Conservation (phyloP, 2,329 filamentous ascomycete genomes). For the Domatiomyces globalis region DNA sequence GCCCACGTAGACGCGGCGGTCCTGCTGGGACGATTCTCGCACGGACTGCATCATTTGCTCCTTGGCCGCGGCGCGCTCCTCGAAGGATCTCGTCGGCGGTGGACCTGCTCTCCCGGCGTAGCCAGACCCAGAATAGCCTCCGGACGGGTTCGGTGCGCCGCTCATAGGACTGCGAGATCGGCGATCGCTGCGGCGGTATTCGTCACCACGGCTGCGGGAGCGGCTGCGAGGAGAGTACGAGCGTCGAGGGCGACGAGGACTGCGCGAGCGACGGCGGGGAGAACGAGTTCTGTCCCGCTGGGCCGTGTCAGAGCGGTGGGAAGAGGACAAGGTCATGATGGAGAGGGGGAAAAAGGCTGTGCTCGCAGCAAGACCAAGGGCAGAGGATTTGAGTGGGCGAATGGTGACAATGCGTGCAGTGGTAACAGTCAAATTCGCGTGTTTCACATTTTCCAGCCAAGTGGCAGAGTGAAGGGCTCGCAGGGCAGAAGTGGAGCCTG, state of each 20-base stretch:
- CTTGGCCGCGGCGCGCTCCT: slow-evolving; percentile 70
- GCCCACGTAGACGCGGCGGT: slow-evolving; percentile 97
- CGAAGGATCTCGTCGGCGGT: slow-evolving; percentile 57
- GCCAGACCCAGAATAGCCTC: slow-evolving; percentile 52
- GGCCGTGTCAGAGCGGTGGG: slow-evolving; percentile 21
- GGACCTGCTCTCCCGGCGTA: slow-evolving; percentile 45
- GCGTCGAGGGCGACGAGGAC: slow-evolving; percentile 60
- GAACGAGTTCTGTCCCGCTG: slow-evolving; percentile 67
- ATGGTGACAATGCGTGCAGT: not conserved
- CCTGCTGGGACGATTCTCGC: slow-evolving; percentile 89
- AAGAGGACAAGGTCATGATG: slow-evolving; percentile 7
- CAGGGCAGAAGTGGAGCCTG: slow-evolving; percentile 13
- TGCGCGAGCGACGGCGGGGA: slow-evolving; percentile 60
- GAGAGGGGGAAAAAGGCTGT: slow-evolving; percentile 5
- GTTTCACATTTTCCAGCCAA: not conserved
- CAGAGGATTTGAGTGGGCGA: not conserved
- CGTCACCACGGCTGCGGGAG: slow-evolving; percentile 58
- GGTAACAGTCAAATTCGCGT: not conserved
- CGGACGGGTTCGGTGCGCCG: slow-evolving; percentile 47
- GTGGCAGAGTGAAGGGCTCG: slow-evolving; percentile 6
- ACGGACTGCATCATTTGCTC: slow-evolving; percentile 94
- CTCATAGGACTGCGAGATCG: slow-evolving; percentile 80
- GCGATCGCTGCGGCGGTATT: slow-evolving; percentile 60
- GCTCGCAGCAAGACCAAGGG: not conserved
- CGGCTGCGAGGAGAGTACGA: slow-evolving; percentile 69